Evolutionary conservation across 225 moss, liverwort and hornwort genomes (phyloP).

Genomic region (Bryum argenteum): DNA sequence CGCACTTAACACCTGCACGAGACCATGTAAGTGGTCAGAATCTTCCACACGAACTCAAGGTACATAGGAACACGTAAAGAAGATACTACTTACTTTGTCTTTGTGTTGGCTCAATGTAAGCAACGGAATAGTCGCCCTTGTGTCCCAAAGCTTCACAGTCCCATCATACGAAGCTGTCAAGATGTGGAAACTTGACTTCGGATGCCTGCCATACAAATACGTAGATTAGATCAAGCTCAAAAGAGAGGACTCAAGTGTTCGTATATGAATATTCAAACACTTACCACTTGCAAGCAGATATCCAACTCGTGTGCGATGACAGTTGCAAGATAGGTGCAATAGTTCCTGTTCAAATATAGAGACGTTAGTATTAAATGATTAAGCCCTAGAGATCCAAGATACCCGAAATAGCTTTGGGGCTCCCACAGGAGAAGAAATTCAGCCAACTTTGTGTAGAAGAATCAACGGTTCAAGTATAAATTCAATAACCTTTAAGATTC

Average conservation of each 20-base stretch:
- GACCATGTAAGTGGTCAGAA: constrained; percentile 18
- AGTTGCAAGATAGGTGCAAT: constrained; percentile 68
- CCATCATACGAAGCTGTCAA: constrained; percentile 84
- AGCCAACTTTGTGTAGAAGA: too few relatives aligned
- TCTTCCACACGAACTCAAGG: not conserved
- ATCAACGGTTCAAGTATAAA: too few relatives aligned
- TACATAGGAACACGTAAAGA: not conserved
- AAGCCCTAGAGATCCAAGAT: too few relatives aligned
- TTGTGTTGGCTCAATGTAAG: constrained; percentile 60
- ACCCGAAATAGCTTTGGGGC: too few relatives aligned
- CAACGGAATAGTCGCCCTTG: constrained; percentile 73
- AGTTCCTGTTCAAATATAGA: constrained; percentile 44
- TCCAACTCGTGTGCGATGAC: constrained; percentile 81
- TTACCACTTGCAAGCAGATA: constrained; percentile 91
- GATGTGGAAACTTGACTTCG: constrained; percentile 48
- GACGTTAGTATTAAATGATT: too few relatives aligned
- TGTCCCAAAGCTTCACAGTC: constrained; percentile 75
- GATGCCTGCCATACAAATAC: constrained; percentile 24
- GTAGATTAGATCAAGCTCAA: not conserved
- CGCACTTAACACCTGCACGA: constrained; percentile 70
- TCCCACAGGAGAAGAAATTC: too few relatives aligned
- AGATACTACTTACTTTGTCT: constrained; percentile 57
- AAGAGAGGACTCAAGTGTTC: too few relatives aligned
- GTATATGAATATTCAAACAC: not conserved
- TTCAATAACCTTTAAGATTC: too few relatives aligned